These are phyloP conservation scores for Gyromitra esculenta DNA, from an alignment of 2,329 filamentous ascomycete genomes.

Conservation along the genomic window DNA sequence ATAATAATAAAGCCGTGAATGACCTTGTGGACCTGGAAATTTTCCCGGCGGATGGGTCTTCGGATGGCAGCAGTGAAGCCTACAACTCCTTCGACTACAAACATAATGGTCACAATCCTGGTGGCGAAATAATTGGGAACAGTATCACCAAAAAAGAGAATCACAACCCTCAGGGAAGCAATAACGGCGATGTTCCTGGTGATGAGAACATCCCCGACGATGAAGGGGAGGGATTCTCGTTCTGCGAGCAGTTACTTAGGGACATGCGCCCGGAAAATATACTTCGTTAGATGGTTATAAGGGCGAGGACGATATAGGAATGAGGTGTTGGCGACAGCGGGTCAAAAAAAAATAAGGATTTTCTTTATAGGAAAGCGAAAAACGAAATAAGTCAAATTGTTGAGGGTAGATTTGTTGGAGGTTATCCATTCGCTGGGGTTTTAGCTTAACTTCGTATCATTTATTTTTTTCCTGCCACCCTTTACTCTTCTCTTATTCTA, in stretches of 20 bases:
- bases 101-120: constrained; percentile 14
- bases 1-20: constrained; percentile 8
- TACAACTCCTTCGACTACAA: constrained; percentile 49
- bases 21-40: constrained; percentile 21
- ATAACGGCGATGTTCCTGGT: background rate
- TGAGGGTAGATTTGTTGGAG: background rate
- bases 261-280: background rate
- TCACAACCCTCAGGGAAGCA: background rate
- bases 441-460: constrained; percentile 3
- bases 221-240: background rate
- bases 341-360: background rate
- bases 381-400: constrained; percentile 10
- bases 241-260: constrained; percentile 29
- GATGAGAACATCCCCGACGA: background rate
- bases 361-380: background rate
- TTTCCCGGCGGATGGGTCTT: background rate
- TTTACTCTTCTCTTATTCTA: background rate
- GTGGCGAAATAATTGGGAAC: background rate
- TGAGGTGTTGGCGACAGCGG: background rate
- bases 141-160: constrained; percentile 6
- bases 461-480: background rate
- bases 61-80: constrained; percentile 12
- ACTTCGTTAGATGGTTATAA: background rate
- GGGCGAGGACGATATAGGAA: too few relatives aligned
- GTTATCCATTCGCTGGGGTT: background rate